Percentiles rank a stretch among this genome's conserved stretches.
These are phyloP conservation scores for Candida chilensis DNA, from an alignment of 805 yeast genomes.

Conservation along the genomic window DNA sequence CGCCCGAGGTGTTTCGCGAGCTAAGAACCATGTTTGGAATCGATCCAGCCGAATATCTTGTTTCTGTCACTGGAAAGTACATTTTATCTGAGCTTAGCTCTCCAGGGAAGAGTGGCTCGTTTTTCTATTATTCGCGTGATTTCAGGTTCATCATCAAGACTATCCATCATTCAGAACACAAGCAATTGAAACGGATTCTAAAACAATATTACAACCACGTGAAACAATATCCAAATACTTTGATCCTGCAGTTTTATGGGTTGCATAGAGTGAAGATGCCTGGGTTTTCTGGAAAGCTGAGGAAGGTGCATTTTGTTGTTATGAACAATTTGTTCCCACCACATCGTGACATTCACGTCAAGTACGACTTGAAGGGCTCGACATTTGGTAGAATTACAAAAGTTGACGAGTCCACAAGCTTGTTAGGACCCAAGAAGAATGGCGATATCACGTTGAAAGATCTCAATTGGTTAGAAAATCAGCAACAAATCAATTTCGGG, in stretches of 20 bases:
- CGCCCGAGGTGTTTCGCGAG: constrained; percentile 90
- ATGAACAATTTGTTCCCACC: constrained; percentile 98
- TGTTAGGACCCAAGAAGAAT: constrained; percentile 13
- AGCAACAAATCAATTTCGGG: constrained; percentile 62
- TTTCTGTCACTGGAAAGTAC: constrained; percentile 88
- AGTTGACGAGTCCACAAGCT: constrained; percentile 16
- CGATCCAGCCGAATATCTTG: constrained; percentile 92
- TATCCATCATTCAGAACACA: constrained; percentile 88
- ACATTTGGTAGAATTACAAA: constrained; percentile 68
- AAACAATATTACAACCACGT: constrained; percentile 77
- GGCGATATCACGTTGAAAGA: constrained; percentile 62
- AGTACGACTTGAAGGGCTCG: constrained; percentile 91
- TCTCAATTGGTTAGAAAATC: constrained; percentile 70
- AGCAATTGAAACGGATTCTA: constrained; percentile 64
- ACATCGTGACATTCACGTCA: constrained; percentile 72
- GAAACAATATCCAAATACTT: constrained; percentile 74
- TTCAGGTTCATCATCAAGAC: constrained; percentile 93
- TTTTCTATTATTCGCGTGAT: constrained; percentile 91
- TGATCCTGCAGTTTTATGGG: constrained; percentile 94
- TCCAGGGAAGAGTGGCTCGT: constrained; percentile 96
- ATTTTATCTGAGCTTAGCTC: constrained; percentile 87
- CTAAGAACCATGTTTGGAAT: constrained; percentile 71
- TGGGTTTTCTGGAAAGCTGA: constrained; percentile 33
- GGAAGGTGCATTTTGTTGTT: constrained; percentile 86
- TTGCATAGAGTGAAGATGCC: constrained; percentile 91